Base-by-base conservation (phyloP, 495 filamentous ascomycete genomes). In the Lepraria neglecta region DNA sequence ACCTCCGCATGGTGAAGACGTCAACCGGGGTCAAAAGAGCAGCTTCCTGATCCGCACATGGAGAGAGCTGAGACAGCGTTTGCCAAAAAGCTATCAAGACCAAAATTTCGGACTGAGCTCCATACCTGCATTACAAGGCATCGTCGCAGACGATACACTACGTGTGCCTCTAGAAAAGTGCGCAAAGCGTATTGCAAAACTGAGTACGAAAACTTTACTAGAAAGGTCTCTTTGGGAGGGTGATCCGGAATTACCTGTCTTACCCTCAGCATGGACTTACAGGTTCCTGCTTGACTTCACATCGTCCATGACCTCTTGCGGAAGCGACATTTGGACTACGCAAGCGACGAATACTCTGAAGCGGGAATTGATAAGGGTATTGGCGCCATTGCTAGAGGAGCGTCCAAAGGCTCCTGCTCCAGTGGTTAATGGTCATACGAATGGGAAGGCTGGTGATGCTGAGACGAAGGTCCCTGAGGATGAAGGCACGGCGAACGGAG, bases 311-410 rank as follows among this genome's bases (percentile, higher is more conserved):
- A 79, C 79, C 42, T 73, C 76, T 14, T 75, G 76, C 11, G 94
- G 94, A 1, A 73, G 75, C 38, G 94, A 97, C 67, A 70, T 97
- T 10, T 98, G 94, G 94, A 92, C 85, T 59, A 80, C 84, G 3
- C 80, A 78, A 3, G 88, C 88, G 0, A 81, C 91, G 0, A 65
- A 67, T 10, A 75, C 76, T 3, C 66, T 97, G 48, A 95, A 92
- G 73, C 60, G 62, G 10, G 59, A 71, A 38, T 67, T 89, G 14
- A 67, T 77, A 17, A 70, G 69, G 45, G 75, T 77, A 54, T 64
- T 88, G 43, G 72, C 47, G 11, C 47, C 42, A 10, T 19, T 59
- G 40, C 31, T 67, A 6, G 24, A 55, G 43, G 14, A 28, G n/a
- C 35, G n/a, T 19, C 56, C 35, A 12, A 14, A 31, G 17, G 42